phyloP scores from a whole-genome alignment of 371 early-diverging fungal species.

The Coemansia sp. region DNA sequence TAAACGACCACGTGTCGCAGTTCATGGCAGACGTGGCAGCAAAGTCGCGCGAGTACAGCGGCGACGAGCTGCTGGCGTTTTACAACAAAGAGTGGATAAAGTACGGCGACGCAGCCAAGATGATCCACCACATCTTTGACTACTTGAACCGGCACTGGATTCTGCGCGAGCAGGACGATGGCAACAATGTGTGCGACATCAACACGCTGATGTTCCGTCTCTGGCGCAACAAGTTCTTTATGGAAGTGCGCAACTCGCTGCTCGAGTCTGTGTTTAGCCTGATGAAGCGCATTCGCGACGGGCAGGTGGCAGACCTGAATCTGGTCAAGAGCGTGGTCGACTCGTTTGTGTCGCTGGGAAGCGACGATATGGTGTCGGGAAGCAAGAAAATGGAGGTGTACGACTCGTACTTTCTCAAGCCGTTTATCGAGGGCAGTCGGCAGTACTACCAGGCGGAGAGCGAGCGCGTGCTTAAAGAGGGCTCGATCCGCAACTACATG shows the following conservation, averaged over 20 bases:
- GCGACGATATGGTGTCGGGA: slow-evolving; percentile 31
- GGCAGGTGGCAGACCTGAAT: slow-evolving; percentile 84
- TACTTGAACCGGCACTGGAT: slow-evolving; percentile 98
- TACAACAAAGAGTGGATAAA: slow-evolving; percentile 88
- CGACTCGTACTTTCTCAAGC: slow-evolving; percentile 75
- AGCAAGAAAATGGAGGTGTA: slow-evolving; percentile 87
- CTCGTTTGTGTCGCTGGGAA: slow-evolving; percentile 67
- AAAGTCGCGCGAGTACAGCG: slow-evolving; percentile 66
- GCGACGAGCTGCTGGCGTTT: slow-evolving; percentile 78
- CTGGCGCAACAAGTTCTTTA: slow-evolving; percentile 87
- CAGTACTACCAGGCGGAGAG: slow-evolving; percentile 83
- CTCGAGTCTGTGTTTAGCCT: slow-evolving; percentile 80
- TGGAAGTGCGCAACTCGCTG: slow-evolving; percentile 71
- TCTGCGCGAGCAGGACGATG: slow-evolving; percentile 92
- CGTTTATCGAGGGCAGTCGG: slow-evolving; percentile 75
- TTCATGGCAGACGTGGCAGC: slow-evolving; percentile 58
- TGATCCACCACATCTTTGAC: slow-evolving; percentile 85
- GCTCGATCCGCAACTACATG: slow-evolving; percentile 91
- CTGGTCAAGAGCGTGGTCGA: slow-evolving; percentile 87
- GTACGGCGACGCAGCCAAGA: slow-evolving; percentile 81
- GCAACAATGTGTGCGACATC: slow-evolving; percentile 87
- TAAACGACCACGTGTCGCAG: slow-evolving; percentile 71
- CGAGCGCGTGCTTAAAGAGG: slow-evolving; percentile 80
- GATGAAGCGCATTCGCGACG: slow-evolving; percentile 84
- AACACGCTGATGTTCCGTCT: slow-evolving; percentile 74